Evolutionary conservation across 768 basidiomycete species (phyloP).

Genomic region (Agaricus subrufescens): DNA sequence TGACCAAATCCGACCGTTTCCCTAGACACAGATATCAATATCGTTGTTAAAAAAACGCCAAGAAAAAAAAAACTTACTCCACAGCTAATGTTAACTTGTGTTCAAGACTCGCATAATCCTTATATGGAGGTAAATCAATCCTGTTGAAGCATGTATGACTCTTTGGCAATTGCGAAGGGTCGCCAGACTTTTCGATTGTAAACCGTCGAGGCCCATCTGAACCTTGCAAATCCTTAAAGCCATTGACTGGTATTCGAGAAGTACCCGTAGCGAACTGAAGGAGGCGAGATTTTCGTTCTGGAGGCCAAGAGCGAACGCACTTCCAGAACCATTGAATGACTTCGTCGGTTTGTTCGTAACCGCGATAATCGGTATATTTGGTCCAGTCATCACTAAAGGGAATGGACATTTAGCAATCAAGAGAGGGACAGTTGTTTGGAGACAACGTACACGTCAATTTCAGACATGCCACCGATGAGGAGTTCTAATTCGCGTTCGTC

Average conservation of each 20-base stretch:
- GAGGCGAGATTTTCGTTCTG: conserved; percentile 94
- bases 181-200: conserved; percentile 98
- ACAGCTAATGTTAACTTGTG: conserved; percentile 93
- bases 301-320: conserved; percentile 95
- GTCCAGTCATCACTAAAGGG: conserved; percentile 86
- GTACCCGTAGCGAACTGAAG: conserved; percentile 97
- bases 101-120: conserved; percentile 90
- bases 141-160: conserved; percentile 95
- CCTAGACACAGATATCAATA: conserved; percentile 31
- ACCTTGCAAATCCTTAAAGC: conserved; percentile 97
- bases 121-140: conserved; percentile 97
- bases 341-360: conserved; percentile 91
- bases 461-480: conserved; percentile 98
- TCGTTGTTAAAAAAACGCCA: neutral
- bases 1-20: conserved; percentile 39
- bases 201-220: conserved; percentile 96
- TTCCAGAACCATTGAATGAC: conserved; percentile 99
- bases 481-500: conserved; percentile 97
- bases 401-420: neutral
- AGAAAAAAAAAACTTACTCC: conserved; percentile 56
- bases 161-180: conserved; percentile 95
- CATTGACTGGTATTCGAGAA: conserved; percentile 95
- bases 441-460: conserved; percentile 90
- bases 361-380: conserved; percentile 98
- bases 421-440: too few relatives aligned